phyloP scores from a whole-genome alignment of 164 flowering plant species.

The Stephania yunnanensis region DNA sequence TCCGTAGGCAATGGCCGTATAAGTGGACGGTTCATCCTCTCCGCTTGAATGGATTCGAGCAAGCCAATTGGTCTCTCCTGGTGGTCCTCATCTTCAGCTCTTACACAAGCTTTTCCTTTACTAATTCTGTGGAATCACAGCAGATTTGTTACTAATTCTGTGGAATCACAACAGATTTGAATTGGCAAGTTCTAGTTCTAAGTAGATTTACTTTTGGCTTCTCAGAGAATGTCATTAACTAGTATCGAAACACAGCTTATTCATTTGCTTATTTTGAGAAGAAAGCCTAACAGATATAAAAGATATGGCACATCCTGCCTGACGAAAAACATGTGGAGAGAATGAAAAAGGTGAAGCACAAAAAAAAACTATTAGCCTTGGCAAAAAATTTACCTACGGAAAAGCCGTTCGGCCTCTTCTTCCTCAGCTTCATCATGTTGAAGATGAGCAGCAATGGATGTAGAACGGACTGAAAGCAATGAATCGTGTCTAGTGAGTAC shows the following conservation, averaged over 20 bases:
- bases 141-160: no score
- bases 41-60: slow-evolving; percentile 41
- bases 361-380: neutral
- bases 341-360: neutral
- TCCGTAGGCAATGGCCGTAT: slow-evolving; percentile 55
- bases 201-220: no score
- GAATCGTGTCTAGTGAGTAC: slow-evolving; percentile 73
- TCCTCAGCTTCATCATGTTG: slow-evolving; percentile 47
- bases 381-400: slow-evolving; percentile 53
- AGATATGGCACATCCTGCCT: neutral
- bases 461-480: slow-evolving; percentile 42
- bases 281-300: neutral
- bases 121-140: slow-evolving; percentile 41
- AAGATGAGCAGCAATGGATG: slow-evolving; percentile 31
- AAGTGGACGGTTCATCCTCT: slow-evolving; percentile 62
- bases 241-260: no score
- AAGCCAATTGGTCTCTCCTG: slow-evolving; percentile 35
- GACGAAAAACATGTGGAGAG: neutral
- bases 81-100: slow-evolving; percentile 53
- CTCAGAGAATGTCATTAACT: no score
- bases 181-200: no score
- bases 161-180: no score
- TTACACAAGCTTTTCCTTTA: slow-evolving; percentile 81
- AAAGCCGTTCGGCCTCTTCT: slow-evolving; percentile 77
- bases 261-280: no score